Evolutionary conservation across 441 rosid species (phyloP).

Genomic region (Croton setiger): DNA sequence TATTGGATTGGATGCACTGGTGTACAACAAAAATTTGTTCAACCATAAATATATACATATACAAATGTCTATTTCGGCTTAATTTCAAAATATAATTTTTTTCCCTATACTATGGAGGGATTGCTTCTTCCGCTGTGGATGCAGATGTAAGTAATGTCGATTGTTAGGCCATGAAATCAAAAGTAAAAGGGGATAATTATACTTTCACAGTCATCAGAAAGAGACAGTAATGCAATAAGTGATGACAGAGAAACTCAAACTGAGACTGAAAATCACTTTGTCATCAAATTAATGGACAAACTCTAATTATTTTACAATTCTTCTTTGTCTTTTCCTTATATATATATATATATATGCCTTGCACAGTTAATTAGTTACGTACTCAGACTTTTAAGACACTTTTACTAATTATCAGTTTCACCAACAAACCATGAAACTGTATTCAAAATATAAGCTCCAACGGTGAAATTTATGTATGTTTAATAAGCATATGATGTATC

Average conservation of each 20-base stretch:
- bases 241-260: constrained; percentile 20
- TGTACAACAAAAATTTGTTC: too few relatives aligned
- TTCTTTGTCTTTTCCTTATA: background rate
- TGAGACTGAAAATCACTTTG: constrained; percentile 13
- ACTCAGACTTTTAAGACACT: background rate
- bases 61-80: background rate
- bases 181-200: background rate
- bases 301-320: background rate
- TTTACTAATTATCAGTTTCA: too few relatives aligned
- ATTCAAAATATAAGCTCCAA: too few relatives aligned
- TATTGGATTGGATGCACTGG: too few relatives aligned
- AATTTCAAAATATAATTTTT: background rate
- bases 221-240: background rate
- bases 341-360: too few relatives aligned
- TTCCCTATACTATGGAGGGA: constrained; percentile 11
- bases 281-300: constrained; percentile 9
- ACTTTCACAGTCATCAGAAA: background rate
- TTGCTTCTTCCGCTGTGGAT: constrained; percentile 12
- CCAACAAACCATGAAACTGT: too few relatives aligned
- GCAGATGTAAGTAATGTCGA: constrained; percentile 9
- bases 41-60: background rate
- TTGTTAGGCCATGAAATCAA: constrained; percentile 8
- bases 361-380: background rate
- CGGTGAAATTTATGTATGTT: too few relatives aligned
- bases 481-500: too few relatives aligned